Base-by-base conservation (phyloP, 2,329 filamentous ascomycete genomes). In the Cladosporium sp. region DNA sequence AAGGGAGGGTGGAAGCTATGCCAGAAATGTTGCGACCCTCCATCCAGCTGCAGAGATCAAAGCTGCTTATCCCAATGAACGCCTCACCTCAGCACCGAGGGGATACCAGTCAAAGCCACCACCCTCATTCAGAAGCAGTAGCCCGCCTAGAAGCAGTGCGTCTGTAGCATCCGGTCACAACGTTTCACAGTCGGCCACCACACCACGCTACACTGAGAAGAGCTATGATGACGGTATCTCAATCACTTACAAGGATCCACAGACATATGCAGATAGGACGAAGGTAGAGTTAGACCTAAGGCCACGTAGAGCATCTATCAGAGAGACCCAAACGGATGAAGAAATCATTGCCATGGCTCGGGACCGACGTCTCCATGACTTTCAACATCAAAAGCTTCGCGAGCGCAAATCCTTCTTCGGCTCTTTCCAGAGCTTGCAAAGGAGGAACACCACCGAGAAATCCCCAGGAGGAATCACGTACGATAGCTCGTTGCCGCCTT, bases 401-500 rank as follows among this genome's bases (percentile, higher is more conserved):
- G 66, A 71, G 41, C 68, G 69, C 16, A 69, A 68, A 13, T 75
- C 72, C 1, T 69, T 74, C 35, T 54, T 74, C 6, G 67, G 65
- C 4, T 67, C 72, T 1, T 72, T 75, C 59, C 71, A 68, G 54
- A 74, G 71, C 51, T 64, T 69, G 16, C 67, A 47, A 7, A 51
- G 29, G 16, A 13, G 49, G 20, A 33, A 18, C 9, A n/a, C 35
- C 8, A 38, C 18, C 4, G 25, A 32, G 7, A n/a, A 15, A 13
- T 30, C n/a, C 8, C 9, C 33, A 36, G 15, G 13, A 5, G 43
- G 41, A 7, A 50, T 45, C n/a, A 48, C 36, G 6, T 63, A 62
- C 46, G 62, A 68, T 43, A 59, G 40, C 29, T 56, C 51, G 19
- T 55, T 55, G 33, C 62, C 50, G 50, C 60, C 49, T 6, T 64